Evolutionary conservation across 169 alveolate species (phyloP).

Genomic region (Plasmodium inui): DNA sequence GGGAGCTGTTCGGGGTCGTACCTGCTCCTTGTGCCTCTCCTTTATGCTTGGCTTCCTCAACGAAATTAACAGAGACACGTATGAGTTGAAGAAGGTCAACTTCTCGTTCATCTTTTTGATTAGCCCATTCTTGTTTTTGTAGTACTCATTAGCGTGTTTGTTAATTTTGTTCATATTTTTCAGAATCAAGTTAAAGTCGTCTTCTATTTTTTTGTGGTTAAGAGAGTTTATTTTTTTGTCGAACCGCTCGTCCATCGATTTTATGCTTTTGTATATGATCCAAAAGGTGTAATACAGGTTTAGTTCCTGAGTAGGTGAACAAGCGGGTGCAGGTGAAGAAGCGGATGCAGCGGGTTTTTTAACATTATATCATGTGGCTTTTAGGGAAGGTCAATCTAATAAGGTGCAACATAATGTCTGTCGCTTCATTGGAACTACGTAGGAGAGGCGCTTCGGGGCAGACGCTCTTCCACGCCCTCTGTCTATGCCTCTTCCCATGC

Average conservation of each 20-base stretch:
- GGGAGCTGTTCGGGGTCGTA: background rate
- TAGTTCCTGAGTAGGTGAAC: slow-evolving; percentile 34
- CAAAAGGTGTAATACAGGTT: slow-evolving; percentile 63
- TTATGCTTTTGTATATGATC: slow-evolving; percentile 66
- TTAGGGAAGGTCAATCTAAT: background rate
- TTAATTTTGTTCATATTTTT: slow-evolving; percentile 76
- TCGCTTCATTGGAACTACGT: background rate
- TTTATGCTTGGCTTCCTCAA: slow-evolving; percentile 72
- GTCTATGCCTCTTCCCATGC: no score
- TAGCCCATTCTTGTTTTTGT: slow-evolving; percentile 49
- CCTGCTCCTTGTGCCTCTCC: slow-evolving; percentile 71
- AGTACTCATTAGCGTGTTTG: slow-evolving; percentile 71
- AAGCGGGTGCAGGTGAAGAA: background rate
- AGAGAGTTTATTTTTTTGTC: slow-evolving; percentile 67
- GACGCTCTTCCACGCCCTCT: no score
- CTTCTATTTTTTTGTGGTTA: slow-evolving; percentile 72
- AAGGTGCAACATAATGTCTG: background rate
- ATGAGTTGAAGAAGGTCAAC: slow-evolving; percentile 37
- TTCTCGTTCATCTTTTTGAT: slow-evolving; percentile 73
- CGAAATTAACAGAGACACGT: slow-evolving; percentile 67
- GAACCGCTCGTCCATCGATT: slow-evolving; percentile 65
- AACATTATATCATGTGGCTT: background rate
- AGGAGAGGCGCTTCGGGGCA: background rate
- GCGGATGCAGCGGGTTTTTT: no score
- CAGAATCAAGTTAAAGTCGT: slow-evolving; percentile 63